A percentile compares a stretch with the other conserved stretches of the same genome.
Conservation (phyloP, 331 rosid species). For the Ulmus americana region DNA sequence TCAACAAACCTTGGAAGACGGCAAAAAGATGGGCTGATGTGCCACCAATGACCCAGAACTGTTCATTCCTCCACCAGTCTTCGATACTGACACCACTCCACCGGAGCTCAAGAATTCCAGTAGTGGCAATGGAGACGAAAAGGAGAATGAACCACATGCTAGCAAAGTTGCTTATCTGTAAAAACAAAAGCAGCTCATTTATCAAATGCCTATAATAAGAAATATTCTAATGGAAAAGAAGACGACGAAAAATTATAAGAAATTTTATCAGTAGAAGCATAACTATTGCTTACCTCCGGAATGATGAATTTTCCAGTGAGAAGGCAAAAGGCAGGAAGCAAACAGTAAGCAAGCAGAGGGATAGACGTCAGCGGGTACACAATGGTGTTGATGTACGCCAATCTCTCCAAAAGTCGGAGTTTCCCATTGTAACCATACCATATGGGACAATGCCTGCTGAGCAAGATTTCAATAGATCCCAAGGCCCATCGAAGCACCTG, state of each 20-base stretch:
- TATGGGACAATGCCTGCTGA: slow-evolving; percentile 96
- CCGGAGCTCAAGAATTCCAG: slow-evolving; percentile 95
- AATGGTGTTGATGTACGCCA: slow-evolving; percentile 91
- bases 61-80: slow-evolving; percentile 99
- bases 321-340: slow-evolving; percentile 93
- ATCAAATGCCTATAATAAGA: neutral
- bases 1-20: slow-evolving; percentile 92
- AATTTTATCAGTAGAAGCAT: neutral
- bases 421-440: slow-evolving; percentile 97
- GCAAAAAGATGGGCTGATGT: slow-evolving; percentile 98
- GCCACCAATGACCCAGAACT: slow-evolving; percentile 98
- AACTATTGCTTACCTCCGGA: slow-evolving; percentile 62
- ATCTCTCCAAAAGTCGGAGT: slow-evolving; percentile 64
- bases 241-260: neutral
- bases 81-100: slow-evolving; percentile 99
- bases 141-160: slow-evolving; percentile 98
- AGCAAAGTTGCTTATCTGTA: slow-evolving; percentile 97
- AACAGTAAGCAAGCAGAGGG: slow-evolving; percentile 82
- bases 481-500: slow-evolving; percentile 99
- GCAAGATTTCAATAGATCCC: slow-evolving; percentile 95
- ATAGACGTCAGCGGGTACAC: slow-evolving; percentile 92
- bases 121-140: slow-evolving; percentile 77
- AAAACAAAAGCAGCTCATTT: slow-evolving; percentile 15
- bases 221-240: neutral
- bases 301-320: slow-evolving; percentile 88